Conservation (phyloP, 2,329 filamentous ascomycete genomes). For the Phialocephala sp. region DNA sequence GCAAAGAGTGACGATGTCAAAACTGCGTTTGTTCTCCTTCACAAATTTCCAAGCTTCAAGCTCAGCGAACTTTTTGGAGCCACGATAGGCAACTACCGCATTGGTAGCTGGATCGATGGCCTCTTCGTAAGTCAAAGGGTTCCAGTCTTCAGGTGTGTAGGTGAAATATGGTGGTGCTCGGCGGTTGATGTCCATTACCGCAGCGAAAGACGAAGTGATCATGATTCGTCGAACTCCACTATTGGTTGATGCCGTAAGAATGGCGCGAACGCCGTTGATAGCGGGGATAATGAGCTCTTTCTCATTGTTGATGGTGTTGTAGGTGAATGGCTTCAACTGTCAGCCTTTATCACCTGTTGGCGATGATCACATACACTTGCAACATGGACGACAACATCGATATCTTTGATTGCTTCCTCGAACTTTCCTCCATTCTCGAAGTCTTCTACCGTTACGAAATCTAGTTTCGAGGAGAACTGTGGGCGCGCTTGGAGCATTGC, state of each 20-base stretch:
- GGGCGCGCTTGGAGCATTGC: slow-evolving; percentile 25
- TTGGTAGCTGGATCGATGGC: slow-evolving; percentile 49
- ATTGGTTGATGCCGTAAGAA: slow-evolving; percentile 38
- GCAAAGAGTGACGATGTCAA: slow-evolving; percentile 64
- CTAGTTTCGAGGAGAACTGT: slow-evolving; percentile 32
- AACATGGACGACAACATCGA: slow-evolving; percentile 75
- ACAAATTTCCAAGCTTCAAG: slow-evolving; percentile 68
- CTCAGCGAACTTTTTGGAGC: slow-evolving; percentile 66
- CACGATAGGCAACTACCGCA: slow-evolving; percentile 41
- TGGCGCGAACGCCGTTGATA: slow-evolving; percentile 38
- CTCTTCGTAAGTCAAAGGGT: slow-evolving; percentile 55
- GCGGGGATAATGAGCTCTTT: slow-evolving; percentile 41
- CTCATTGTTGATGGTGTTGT: slow-evolving; percentile 40
- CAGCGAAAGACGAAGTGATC: slow-evolving; percentile 67
- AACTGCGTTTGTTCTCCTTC: slow-evolving; percentile 55
- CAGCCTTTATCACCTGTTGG: not conserved
- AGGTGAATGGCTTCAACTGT: slow-evolving; percentile 37
- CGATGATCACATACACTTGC: slow-evolving; percentile 52
- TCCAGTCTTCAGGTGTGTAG: slow-evolving; percentile 59
- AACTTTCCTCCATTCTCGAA: slow-evolving; percentile 65
- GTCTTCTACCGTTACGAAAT: slow-evolving; percentile 69
- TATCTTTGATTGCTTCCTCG: slow-evolving; percentile 46
- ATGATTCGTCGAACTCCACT: slow-evolving; percentile 43
- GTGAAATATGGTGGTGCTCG: slow-evolving; percentile 52
- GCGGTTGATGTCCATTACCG: slow-evolving; percentile 57